Evolutionary conservation across 208 protist genomes (phyloP).

Genomic region (Leptomonas pyrrhocoris): DNA sequence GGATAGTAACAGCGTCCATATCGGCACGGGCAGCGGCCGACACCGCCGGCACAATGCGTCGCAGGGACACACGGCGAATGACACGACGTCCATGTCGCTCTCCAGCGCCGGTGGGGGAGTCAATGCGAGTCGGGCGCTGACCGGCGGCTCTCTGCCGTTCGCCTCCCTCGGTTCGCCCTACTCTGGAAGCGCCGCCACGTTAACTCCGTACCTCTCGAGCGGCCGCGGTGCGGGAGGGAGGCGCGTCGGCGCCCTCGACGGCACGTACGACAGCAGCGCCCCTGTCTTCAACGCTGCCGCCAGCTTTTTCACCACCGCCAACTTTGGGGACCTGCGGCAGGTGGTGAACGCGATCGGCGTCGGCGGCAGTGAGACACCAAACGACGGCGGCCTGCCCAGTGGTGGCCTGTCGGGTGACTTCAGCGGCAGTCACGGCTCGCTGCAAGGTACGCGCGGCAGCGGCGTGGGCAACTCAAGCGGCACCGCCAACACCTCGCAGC

Average conservation of each 20-base stretch:
- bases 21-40: background rate
- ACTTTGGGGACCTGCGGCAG: slow-evolving; percentile 31
- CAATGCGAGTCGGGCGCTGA: slow-evolving; percentile 7
- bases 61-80: background rate
- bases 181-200: background rate
- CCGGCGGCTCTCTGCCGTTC: background rate
- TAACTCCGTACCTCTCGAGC: slow-evolving; percentile 8
- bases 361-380: slow-evolving; percentile 7
- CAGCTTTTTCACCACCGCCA: slow-evolving; percentile 32
- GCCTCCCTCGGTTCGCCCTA: background rate
- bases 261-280: background rate
- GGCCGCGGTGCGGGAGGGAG: background rate
- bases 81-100: slow-evolving; percentile 12
- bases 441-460: slow-evolving; percentile 11
- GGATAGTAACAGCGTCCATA: background rate
- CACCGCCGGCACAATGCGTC: background rate
- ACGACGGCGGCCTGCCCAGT: background rate
- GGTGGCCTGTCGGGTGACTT: slow-evolving; percentile 1
- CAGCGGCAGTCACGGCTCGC: slow-evolving; percentile 13
- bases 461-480: background rate
- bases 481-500: slow-evolving; percentile 5
- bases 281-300: slow-evolving; percentile 24
- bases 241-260: background rate
- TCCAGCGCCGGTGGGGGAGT: background rate
- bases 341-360: slow-evolving; percentile 19